Base-by-base conservation (phyloP, 2,329 filamentous ascomycete genomes). In the Setomelanomma holmii region DNA sequence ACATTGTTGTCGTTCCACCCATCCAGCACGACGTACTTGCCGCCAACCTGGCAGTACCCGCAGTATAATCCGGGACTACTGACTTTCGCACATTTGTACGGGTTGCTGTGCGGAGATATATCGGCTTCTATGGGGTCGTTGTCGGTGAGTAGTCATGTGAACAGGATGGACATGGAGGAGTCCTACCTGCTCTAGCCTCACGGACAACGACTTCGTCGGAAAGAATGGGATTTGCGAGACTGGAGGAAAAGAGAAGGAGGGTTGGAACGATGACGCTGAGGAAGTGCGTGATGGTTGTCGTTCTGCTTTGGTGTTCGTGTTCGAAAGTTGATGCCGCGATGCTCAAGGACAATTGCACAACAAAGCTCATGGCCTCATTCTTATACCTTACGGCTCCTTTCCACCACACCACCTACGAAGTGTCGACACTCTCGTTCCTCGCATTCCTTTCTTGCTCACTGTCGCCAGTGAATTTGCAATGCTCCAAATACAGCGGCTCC, bases 51-150 rank as follows among this genome's bases (percentile, higher is more conserved):
- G 12, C 12, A 24, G 7, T 22, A 16, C 30, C 34, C 34, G n/a
- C 34, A 36, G 35, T 38, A 53, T 40, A 30, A 24, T 44, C 51
- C 51, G 23, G 41, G 40, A 11, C 45, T 46, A 11, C 24, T 42
- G 16, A 53, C 46, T 34, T 43, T 49, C n/a, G 14, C 10, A 3
- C 51, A 53, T 12, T 23, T 49, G 23, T 45, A 53, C 14, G 41
- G 51, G 17, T 46, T 53, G 30, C 38, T 41, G 2, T 45, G 45
- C 11, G 10, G 11, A 6, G 34, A 2, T 10, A 17, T n/a, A 7
- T 36, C 34, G 34, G n/a, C 34, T 36, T 36, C 34, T 36, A 17
- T 16, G 12, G 11, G 12, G 6, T 35, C 11, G 14, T 35, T 35
- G n/a, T n/a, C n/a, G n/a, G 24, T 27, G 24, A 27, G 6, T 27